Conservation (phyloP, 2,329 filamentous ascomycete genomes). For the Didymella pinodella region DNA sequence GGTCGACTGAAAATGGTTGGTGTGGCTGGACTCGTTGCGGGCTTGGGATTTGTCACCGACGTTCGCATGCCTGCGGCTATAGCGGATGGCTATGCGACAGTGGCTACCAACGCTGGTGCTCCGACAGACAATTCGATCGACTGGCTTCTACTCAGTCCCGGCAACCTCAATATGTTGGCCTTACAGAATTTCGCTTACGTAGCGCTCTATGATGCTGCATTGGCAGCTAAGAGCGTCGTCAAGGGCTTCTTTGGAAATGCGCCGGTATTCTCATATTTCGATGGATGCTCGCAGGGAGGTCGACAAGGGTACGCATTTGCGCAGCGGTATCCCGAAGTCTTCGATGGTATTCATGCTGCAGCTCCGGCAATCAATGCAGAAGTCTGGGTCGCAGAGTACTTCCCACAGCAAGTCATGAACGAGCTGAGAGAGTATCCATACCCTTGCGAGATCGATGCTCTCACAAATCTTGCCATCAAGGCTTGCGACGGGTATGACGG, state of each 20-base stretch:
- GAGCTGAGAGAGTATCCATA: slow-evolving; percentile 18
- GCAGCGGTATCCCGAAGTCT: slow-evolving; percentile 42
- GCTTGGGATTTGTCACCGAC: too few relatives aligned
- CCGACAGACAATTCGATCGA: too few relatives aligned
- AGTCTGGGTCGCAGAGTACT: slow-evolving; percentile 22
- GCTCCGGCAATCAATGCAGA: slow-evolving; percentile 39
- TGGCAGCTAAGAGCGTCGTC: slow-evolving; percentile 29
- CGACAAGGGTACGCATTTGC: slow-evolving; percentile 44
- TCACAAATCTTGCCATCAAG: slow-evolving; percentile 28
- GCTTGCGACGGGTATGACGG: slow-evolving; percentile 39
- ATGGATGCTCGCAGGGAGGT: slow-evolving; percentile 47
- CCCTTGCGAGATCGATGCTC: slow-evolving; percentile 36
- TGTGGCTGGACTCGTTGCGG: too few relatives aligned
- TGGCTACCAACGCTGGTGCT: too few relatives aligned
- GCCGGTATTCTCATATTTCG: slow-evolving; percentile 44
- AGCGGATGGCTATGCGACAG: too few relatives aligned
- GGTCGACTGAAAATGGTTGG: too few relatives aligned
- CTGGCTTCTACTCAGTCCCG: slow-evolving; percentile 24
- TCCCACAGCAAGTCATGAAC: slow-evolving; percentile 36
- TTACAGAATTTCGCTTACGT: slow-evolving; percentile 49
- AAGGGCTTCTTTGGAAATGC: slow-evolving; percentile 40
- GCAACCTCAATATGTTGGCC: slow-evolving; percentile 33
- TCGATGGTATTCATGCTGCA: slow-evolving; percentile 42
- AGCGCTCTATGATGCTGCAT: slow-evolving; percentile 42
- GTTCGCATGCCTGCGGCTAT: too few relatives aligned